Conservation (phyloP, 2,329 filamentous ascomycete species). For the Dactylonectria estremocensis region DNA sequence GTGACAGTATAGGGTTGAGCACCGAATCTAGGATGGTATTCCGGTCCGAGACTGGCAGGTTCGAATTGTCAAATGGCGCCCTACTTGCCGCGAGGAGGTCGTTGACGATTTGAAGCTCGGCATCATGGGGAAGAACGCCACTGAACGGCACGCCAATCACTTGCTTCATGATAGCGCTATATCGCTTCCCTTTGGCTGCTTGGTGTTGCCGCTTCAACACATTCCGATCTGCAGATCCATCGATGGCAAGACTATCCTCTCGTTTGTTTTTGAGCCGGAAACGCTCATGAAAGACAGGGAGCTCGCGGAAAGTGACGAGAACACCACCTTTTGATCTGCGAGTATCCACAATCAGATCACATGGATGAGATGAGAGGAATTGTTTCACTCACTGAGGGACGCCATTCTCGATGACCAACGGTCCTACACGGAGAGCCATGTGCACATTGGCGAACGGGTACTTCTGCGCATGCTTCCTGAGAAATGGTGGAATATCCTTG, state of each 20-base stretch:
- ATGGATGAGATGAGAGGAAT: neutral
- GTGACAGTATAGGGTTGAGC: conserved; percentile 25
- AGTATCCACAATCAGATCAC: neutral
- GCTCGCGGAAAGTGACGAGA: neutral
- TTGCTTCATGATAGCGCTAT: conserved; percentile 59
- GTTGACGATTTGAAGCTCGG: conserved; percentile 49
- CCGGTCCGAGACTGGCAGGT: conserved; percentile 27
- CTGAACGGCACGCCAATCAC: conserved; percentile 56
- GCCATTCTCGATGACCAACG: conserved; percentile 54
- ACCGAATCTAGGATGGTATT: neutral
- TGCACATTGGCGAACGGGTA: conserved; percentile 58
- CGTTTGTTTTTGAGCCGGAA: neutral
- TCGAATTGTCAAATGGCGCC: conserved; percentile 41
- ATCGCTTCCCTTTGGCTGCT: conserved; percentile 46
- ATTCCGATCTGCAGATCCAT: neutral
- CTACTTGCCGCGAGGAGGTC: conserved; percentile 46
- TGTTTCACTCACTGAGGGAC: neutral
- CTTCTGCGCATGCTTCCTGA: conserved; percentile 38
- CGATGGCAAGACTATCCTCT: neutral
- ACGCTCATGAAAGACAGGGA: neutral
- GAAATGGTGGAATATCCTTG: conserved; percentile 50
- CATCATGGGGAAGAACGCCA: conserved; percentile 42
- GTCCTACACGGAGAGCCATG: conserved; percentile 58
- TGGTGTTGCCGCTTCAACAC: conserved; percentile 31
- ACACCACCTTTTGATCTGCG: neutral